Evolutionary conservation across 2,329 filamentous ascomycete species (phyloP).

Genomic region (Dothistroma pini): DNA sequence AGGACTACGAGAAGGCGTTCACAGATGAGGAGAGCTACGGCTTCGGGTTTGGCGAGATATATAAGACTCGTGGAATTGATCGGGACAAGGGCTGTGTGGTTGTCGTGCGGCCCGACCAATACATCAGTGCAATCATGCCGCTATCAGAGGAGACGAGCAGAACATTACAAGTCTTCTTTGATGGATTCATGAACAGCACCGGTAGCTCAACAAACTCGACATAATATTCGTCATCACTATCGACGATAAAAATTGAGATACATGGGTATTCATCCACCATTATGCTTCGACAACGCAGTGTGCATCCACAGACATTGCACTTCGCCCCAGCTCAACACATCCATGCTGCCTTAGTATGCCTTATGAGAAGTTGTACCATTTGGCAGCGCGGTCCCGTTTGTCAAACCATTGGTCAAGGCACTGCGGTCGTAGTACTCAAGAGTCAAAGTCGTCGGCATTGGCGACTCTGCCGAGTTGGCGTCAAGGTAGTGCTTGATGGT

Average conservation of each 20-base stretch:
- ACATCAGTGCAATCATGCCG: constrained; percentile 47
- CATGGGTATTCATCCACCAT: neutral
- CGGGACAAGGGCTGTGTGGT: constrained; percentile 55
- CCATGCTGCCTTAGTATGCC: neutral
- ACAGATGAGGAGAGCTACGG: constrained; percentile 45
- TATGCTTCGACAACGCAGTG: neutral
- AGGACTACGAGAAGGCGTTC: constrained; percentile 43
- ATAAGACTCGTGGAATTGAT: constrained; percentile 59
- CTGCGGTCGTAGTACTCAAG: constrained; percentile 40
- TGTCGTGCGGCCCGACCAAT: constrained; percentile 63
- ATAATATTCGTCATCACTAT: neutral
- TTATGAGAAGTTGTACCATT: neutral
- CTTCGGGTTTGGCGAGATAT: constrained; percentile 40
- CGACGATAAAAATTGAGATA: neutral
- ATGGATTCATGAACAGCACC: constrained; percentile 24
- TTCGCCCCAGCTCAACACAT: neutral
- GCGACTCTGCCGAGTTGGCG: constrained; percentile 45
- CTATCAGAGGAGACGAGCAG: constrained; percentile 22
- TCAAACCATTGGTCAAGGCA: neutral
- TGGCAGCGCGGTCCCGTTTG: neutral
- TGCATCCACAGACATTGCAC: neutral
- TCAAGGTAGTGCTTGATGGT: constrained; percentile 50
- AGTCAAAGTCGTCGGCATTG: constrained; percentile 43
- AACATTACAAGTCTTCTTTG: constrained; percentile 31
- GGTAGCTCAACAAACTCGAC: neutral